Conservation (phyloP, 1,139 yeast species). For the Pichia sp. region DNA sequence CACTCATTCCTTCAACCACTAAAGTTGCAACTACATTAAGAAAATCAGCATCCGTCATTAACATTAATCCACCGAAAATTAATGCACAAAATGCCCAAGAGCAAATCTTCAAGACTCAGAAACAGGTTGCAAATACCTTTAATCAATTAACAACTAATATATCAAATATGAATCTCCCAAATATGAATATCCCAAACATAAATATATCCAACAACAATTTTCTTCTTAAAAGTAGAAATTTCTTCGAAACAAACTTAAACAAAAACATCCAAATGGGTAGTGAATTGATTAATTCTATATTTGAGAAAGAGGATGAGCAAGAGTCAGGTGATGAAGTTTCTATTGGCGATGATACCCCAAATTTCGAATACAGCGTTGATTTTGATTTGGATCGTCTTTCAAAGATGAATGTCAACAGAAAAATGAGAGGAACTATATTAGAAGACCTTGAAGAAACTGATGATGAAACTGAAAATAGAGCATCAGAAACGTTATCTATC, state of each 20-base stretch:
- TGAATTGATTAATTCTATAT: slow-evolving; percentile 15
- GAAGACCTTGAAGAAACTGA: slow-evolving; percentile 15
- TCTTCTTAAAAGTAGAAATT: slow-evolving; percentile 23
- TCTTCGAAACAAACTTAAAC: slow-evolving; percentile 26
- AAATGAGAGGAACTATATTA: slow-evolving; percentile 11
- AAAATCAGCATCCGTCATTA: slow-evolving; percentile 19
- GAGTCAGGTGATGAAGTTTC: slow-evolving; percentile 5
- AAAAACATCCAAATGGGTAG: slow-evolving; percentile 20
- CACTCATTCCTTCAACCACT: slow-evolving; percentile 2
- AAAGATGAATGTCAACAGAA: slow-evolving; percentile 14
- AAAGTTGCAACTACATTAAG: slow-evolving; percentile 11
- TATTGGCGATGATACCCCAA: slow-evolving; percentile 12
- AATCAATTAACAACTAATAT: slow-evolving; percentile 18
- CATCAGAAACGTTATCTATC: not conserved
- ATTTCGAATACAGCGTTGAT: slow-evolving; percentile 22
- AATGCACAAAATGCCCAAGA: slow-evolving; percentile 14
- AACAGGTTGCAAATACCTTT: slow-evolving; percentile 21
- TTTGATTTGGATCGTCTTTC: slow-evolving; percentile 17
- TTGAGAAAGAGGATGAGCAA: slow-evolving; percentile 9
- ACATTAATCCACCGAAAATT: slow-evolving; percentile 10
- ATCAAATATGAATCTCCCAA: not conserved
- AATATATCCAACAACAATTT: slow-evolving; percentile 25
- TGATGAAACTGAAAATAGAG: not conserved
- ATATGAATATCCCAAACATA: slow-evolving; percentile 8
- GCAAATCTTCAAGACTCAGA: slow-evolving; percentile 16